Conservation (phyloP, 2,329 filamentous ascomycete genomes). For the Aspergillus aculeatinus region DNA sequence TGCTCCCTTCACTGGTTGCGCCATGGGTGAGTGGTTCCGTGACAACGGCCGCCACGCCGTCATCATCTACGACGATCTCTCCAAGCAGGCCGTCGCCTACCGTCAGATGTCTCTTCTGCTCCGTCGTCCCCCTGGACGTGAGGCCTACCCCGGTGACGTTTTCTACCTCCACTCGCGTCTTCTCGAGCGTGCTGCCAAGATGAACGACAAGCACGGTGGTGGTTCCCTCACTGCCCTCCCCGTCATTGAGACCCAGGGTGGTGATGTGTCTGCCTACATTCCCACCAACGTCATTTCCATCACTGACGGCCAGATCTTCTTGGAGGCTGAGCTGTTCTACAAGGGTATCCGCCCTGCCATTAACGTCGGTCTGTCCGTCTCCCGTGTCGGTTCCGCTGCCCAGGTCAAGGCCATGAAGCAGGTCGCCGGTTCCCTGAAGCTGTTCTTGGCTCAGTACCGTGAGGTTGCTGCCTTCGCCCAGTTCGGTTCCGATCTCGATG, state of each 20-base stretch:
- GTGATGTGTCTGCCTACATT: constrained; percentile 99
- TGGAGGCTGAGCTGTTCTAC: constrained; percentile 99
- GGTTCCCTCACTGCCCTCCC: constrained; percentile 97
- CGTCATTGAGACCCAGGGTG: constrained; percentile 99
- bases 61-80: constrained; percentile 91
- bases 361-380: constrained; percentile 99
- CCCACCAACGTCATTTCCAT: constrained; percentile 99
- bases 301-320: constrained; percentile 99
- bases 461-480: constrained; percentile 99
- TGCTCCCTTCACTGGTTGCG: constrained; percentile 79
- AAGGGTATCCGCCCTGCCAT: constrained; percentile 99
- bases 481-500: constrained; percentile 99
- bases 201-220: constrained; percentile 91
- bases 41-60: constrained; percentile 86
- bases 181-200: constrained; percentile 98
- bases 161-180: constrained; percentile 99
- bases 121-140: constrained; percentile 96
- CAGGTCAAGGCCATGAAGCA: constrained; percentile 99
- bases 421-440: constrained; percentile 98
- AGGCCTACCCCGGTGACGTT: constrained; percentile 98
- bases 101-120: constrained; percentile 99
- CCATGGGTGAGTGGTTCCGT: constrained; percentile 71
- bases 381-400: constrained; percentile 98
- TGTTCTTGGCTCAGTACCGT: constrained; percentile 99
- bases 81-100: constrained; percentile 97